Evolutionary conservation across 192 early-diverging fungal species (phyloP).

Genomic region (Gamsiella multidivaricata): DNA sequence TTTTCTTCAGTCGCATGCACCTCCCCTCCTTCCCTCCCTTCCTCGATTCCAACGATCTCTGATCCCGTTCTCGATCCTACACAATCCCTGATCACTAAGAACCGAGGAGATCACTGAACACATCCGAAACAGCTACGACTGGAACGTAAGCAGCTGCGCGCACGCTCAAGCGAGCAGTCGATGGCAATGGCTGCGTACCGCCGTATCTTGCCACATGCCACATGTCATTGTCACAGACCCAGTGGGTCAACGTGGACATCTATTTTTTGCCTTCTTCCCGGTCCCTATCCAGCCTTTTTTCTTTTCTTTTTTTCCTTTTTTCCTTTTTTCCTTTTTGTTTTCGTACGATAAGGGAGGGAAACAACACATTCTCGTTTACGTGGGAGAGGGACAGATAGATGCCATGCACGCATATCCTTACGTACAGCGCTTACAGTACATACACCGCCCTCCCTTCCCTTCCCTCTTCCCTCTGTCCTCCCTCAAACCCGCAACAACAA

Average conservation of each 20-base stretch:
- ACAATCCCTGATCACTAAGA: too few species aligned
- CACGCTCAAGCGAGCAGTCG: background rate
- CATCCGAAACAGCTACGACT: background rate
- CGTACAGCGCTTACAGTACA: too few species aligned
- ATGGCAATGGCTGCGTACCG: background rate
- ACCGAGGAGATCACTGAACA: too few species aligned
- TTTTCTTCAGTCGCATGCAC: too few species aligned
- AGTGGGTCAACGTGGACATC: background rate
- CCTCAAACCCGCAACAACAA: too few species aligned
- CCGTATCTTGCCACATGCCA: background rate
- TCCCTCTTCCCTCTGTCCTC: too few species aligned
- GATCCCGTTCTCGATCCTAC: background rate
- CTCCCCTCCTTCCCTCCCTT: background rate
- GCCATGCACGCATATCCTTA: too few species aligned
- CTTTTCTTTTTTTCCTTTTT: background rate
- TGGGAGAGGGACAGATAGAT: too few species aligned
- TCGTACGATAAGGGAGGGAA: too few species aligned
- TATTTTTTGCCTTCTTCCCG: conserved; percentile 7
- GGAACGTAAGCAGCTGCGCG: too few species aligned
- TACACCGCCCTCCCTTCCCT: too few species aligned
- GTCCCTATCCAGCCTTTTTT: background rate
- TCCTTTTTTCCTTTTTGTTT: background rate
- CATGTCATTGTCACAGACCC: background rate
- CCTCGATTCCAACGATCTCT: background rate
- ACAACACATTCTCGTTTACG: too few species aligned